These are phyloP conservation scores for Ceratocystis lukuohia DNA, from an alignment of 2,329 filamentous ascomycete species.

Conservation along the genomic window DNA sequence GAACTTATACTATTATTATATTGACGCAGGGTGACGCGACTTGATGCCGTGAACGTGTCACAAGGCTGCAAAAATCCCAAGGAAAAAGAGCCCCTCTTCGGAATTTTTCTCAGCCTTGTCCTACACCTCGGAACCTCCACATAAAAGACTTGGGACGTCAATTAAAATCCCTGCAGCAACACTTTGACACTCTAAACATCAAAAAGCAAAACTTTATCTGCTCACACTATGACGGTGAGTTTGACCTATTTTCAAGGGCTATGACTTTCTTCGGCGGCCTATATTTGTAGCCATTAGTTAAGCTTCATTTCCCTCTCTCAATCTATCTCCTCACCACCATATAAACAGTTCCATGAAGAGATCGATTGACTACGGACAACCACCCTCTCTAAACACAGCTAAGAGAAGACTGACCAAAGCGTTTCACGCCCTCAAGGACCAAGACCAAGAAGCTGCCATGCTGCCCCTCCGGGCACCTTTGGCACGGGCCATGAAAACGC, in stretches of 20 bases:
- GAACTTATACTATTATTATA: not conserved
- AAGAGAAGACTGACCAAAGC: slow-evolving; percentile 8
- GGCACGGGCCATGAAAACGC: slow-evolving; percentile 61
- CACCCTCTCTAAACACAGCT: not conserved
- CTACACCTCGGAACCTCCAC: slow-evolving; percentile 5
- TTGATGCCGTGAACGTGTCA: not conserved
- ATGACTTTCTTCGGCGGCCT: too few relatives aligned
- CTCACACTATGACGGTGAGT: slow-evolving; percentile 9
- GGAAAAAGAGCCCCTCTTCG: slow-evolving; percentile 9
- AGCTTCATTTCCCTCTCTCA: not conserved
- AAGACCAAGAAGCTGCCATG: slow-evolving; percentile 31
- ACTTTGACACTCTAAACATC: not conserved
- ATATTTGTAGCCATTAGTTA: not conserved
- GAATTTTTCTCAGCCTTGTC: slow-evolving; percentile 15
- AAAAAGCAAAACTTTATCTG: slow-evolving; percentile 4
- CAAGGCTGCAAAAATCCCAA: not conserved
- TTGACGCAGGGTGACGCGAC: not conserved
- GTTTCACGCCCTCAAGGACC: slow-evolving; percentile 15
- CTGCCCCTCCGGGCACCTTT: slow-evolving; percentile 62
- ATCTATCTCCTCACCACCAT: not conserved
- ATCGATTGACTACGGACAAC: not conserved
- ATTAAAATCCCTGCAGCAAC: slow-evolving; percentile 18
- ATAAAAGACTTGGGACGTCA: slow-evolving; percentile 11
- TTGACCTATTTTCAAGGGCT: not conserved
- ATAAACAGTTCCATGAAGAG: not conserved